Conservation (phyloP, 805 yeast species). For the Kazachstania viticola region DNA sequence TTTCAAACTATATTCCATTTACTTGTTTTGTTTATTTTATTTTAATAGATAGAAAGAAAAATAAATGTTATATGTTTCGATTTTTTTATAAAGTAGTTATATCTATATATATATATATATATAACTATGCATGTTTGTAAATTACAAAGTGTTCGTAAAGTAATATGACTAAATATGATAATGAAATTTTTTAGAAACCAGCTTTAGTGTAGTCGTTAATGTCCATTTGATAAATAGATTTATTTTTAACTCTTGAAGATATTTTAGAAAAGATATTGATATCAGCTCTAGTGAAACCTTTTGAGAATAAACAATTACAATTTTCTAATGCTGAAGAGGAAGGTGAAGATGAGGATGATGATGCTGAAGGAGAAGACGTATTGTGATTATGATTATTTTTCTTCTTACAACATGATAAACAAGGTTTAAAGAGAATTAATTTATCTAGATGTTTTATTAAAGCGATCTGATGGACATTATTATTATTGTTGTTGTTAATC, state of each 20-base stretch:
- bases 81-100: neutral
- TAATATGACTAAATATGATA: no score
- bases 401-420: slow-evolving; percentile 38
- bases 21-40: slow-evolving; percentile 11
- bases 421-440: slow-evolving; percentile 39
- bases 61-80: no score
- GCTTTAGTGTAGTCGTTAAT: slow-evolving; percentile 12
- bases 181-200: slow-evolving; percentile 6
- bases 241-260: slow-evolving; percentile 4
- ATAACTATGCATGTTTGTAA: slow-evolving; percentile 16
- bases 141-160: no score
- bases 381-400: slow-evolving; percentile 1
- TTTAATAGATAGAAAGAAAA: no score
- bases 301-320: slow-evolving; percentile 41
- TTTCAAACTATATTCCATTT: slow-evolving; percentile 14
- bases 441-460: slow-evolving; percentile 25
- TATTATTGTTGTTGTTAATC: neutral
- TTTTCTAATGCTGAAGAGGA: neutral
- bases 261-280: slow-evolving; percentile 16
- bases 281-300: slow-evolving; percentile 34
- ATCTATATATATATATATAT: slow-evolving; percentile 1
- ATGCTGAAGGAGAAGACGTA: neutral
- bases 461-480: neutral
- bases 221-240: slow-evolving; percentile 11
- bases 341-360: neutral